Percentiles rank a stretch among this genome's conserved stretches.
These are phyloP conservation scores for Mucor racemosus DNA, from an alignment of 371 early-diverging fungal genomes.

Conservation along the genomic window DNA sequence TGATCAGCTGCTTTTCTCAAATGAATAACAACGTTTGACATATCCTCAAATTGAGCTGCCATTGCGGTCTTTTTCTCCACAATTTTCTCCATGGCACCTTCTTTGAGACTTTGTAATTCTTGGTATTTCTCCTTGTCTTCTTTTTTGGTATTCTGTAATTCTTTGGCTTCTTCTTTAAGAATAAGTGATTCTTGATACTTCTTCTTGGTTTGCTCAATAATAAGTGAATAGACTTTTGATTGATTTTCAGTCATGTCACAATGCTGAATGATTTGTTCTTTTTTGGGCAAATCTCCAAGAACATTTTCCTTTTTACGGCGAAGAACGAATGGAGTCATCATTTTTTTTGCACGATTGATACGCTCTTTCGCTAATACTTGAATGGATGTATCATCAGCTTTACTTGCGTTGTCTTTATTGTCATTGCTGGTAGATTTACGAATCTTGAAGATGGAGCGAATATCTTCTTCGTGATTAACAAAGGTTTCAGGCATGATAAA, in stretches of 20 bases:
- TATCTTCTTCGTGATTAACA: conserved; percentile 59
- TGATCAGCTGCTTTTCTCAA: conserved; percentile 89
- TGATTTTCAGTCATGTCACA: conserved; percentile 54
- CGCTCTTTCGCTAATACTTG: conserved; percentile 63
- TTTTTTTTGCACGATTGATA: conserved; percentile 69
- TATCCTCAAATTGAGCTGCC: conserved; percentile 30
- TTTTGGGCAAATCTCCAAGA: conserved; percentile 70
- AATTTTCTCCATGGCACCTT: conserved; percentile 12
- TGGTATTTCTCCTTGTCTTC: too few species aligned
- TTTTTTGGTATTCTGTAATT: too few species aligned
- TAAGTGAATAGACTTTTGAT: conserved; percentile 43
- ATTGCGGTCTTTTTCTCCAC: conserved; percentile 12
- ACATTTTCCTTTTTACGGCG: conserved; percentile 76
- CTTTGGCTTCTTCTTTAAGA: too few species aligned
- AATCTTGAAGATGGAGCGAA: conserved; percentile 60
- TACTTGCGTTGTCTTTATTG: conserved; percentile 24
- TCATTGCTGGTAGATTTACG: conserved; percentile 30
- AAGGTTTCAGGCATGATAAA: conserved; percentile 95
- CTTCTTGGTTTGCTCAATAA: conserved; percentile 45
- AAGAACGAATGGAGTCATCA: conserved; percentile 84
- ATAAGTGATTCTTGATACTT: conserved; percentile 8
- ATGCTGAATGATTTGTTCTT: conserved; percentile 53
- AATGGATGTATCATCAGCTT: conserved; percentile 21
- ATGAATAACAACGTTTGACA: conserved; percentile 78
- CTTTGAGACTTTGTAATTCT: too few species aligned